Evolutionary conservation across 169 alveolate species (phyloP).

Genomic region (Ophryocystis elektroscirrha): DNA sequence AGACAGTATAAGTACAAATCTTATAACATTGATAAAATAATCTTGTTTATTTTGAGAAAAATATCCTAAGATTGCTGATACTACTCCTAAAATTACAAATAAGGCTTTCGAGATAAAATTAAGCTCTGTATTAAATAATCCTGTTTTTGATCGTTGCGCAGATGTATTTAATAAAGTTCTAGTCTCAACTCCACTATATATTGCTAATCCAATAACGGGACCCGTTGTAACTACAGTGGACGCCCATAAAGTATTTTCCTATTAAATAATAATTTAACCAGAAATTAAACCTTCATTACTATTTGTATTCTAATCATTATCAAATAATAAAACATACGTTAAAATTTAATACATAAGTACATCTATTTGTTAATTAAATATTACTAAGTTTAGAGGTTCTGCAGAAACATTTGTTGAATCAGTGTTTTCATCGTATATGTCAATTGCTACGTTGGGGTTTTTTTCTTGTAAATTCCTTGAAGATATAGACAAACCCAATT

Average conservation of each 20-base stretch:
- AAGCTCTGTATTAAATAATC: constrained; percentile 60
- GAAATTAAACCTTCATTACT: background rate
- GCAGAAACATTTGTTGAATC: constrained; percentile 10
- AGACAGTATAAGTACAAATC: constrained; percentile 71
- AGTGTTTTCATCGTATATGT: constrained; percentile 2
- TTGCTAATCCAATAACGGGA: constrained; percentile 56
- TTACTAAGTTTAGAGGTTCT: constrained; percentile 14
- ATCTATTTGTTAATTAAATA: no score
- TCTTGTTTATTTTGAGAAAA: background rate
- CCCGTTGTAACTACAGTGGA: constrained; percentile 85
- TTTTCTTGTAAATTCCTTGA: background rate
- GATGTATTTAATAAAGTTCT: constrained; percentile 45
- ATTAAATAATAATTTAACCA: constrained; percentile 16
- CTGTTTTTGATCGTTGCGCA: constrained; percentile 57
- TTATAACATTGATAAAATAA: constrained; percentile 10
- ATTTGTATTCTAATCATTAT: no score
- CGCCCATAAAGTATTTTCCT: constrained; percentile 80
- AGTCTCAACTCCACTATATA: constrained; percentile 77
- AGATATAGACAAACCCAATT: background rate
- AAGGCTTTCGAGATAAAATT: constrained; percentile 56
- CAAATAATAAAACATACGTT: no score
- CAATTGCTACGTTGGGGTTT: background rate
- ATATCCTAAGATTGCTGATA: constrained; percentile 15
- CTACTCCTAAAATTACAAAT: constrained; percentile 42
- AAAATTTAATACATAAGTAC: no score